phyloP scores from a whole-genome alignment of 176 grass and related monocot genomes.

The Triticum turgidum region DNA sequence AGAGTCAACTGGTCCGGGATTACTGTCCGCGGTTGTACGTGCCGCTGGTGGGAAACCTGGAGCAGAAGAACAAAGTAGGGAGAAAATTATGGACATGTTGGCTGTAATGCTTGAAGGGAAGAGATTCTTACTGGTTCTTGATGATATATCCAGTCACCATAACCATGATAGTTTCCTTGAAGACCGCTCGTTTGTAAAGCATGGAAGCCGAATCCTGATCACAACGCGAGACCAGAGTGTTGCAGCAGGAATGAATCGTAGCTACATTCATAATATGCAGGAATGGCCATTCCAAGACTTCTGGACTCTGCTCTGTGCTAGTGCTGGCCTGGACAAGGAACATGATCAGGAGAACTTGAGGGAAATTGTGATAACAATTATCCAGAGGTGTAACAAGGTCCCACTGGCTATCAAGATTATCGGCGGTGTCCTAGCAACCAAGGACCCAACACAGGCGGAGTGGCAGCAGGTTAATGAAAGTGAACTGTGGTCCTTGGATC shows the following conservation, averaged over 20 bases:
- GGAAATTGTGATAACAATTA: conserved; percentile 21
- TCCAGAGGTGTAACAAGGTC: conserved; percentile 27
- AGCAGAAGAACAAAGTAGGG: background rate
- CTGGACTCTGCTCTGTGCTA: conserved; percentile 31
- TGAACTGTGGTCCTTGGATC: conserved; percentile 2
- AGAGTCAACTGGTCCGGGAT: background rate
- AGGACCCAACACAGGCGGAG: conserved; percentile 1
- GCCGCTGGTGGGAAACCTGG: conserved; percentile 13
- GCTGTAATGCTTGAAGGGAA: conserved; percentile 19
- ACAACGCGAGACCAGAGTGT: conserved; percentile 13
- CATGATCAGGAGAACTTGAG: background rate
- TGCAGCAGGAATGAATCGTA: background rate
- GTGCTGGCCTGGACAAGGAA: background rate
- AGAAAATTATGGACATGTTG: conserved; percentile 21
- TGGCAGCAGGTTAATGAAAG: conserved; percentile 27
- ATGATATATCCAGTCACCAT: conserved; percentile 21
- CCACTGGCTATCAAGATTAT: conserved; percentile 34
- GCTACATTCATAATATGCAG: conserved; percentile 2
- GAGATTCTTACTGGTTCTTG: conserved; percentile 41
- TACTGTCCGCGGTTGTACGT: conserved; percentile 1
- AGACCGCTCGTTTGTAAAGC: background rate
- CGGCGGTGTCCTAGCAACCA: conserved; percentile 27
- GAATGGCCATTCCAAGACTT: conserved; percentile 1
- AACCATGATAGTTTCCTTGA: conserved; percentile 16
- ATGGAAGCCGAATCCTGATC: conserved; percentile 38